Base-by-base conservation (phyloP, 139 green algal species). In the Pleodorina starrii region DNA sequence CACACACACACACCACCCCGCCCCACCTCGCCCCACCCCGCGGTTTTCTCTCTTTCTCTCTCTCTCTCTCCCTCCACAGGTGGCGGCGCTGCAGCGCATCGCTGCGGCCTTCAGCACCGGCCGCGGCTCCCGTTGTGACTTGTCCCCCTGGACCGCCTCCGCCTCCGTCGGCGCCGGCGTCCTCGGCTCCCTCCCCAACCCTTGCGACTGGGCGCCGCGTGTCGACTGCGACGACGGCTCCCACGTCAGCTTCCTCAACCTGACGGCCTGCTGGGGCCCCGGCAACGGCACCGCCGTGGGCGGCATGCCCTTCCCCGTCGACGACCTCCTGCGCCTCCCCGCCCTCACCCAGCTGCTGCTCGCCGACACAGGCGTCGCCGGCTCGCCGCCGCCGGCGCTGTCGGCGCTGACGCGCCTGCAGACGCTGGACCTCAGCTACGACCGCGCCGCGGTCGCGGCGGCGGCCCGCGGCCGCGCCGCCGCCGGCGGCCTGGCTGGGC, bases 301-400 rank as follows among this genome's bases (percentile, higher is more conserved):
- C 79, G 79, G 57, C n/a, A 88, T 79, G 50, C 0, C 21, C 27
- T 60, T 92, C 16, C 44, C 60, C 10, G 38, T 3, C 27, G 19
- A 59, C 42, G 84, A 90, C 84, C 76, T 92, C 35, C 21, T 19
- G 23, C 40, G 1, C 38, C 57, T 86, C 21, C 5, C 27, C 48
- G 40, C 32, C 12, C 57, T 74, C 23, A n/a, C 16, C 12, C 2
- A 38, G 7, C 57, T 86, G 38, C 40, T 86, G 59, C 21, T 86
- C 25, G 43, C 72, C 0, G 60, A 66, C 82, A 84, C 44, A 6
- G 51, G 54, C 16, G 38, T 91, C 38, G 74, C 16, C 5, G 88
- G 88, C 29, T 3, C 69, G 27, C 57, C 68, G 40, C 79, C 79
- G 19, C 38, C 0, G 11, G 19, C 25, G 0, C 23, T 74, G 25